These are phyloP conservation scores for Bryum argenteum DNA, from an alignment of 225 moss, liverwort and hornwort species.

Conservation along the genomic window DNA sequence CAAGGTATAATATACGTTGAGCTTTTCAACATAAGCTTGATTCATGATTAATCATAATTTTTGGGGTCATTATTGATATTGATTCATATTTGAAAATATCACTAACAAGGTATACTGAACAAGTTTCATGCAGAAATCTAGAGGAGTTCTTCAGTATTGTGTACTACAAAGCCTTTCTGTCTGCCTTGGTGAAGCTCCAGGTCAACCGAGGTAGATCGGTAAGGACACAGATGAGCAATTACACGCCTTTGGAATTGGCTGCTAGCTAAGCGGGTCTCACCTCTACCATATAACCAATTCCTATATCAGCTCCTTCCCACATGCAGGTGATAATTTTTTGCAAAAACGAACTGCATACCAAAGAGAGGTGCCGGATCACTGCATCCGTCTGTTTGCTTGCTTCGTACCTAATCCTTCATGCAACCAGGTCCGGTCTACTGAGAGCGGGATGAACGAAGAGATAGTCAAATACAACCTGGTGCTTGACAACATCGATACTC, in stretches of 20 bases:
- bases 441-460: background rate
- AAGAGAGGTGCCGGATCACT: background rate
- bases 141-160: no score
- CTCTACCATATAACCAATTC: no score
- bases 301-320: background rate
- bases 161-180: no score
- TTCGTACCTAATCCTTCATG: constrained; percentile 5
- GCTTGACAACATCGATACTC: background rate
- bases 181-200: background rate
- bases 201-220: background rate
- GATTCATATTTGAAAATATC: no score
- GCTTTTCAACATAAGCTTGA: no score
- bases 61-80: no score
- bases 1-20: no score
- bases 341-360: background rate
- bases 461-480: background rate
- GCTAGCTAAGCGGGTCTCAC: no score
- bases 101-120: no score
- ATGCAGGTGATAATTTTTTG: constrained; percentile 3
- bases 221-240: background rate
- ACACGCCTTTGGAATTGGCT: background rate
- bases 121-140: no score
- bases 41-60: no score
- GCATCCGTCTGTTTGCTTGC: background rate
- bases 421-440: background rate